phyloP scores from a whole-genome alignment of 805 yeast genomes.

The Zygosaccharomyces lentus region DNA sequence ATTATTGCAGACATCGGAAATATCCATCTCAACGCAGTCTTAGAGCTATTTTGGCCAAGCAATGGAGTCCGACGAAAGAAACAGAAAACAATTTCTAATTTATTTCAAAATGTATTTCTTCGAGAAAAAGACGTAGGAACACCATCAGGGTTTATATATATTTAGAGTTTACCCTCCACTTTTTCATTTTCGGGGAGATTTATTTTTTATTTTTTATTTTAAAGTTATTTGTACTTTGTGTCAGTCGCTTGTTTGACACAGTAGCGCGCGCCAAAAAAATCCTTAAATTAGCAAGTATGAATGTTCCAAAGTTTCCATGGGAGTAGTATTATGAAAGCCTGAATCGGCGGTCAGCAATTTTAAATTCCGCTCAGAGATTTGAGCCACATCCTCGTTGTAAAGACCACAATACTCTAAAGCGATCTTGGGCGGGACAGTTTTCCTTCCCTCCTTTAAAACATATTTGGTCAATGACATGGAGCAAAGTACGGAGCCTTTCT shows the following conservation, averaged over 20 bases:
- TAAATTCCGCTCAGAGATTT: conserved; percentile 39
- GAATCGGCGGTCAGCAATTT: conserved; percentile 20
- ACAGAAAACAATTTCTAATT: background rate
- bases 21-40: conserved; percentile 3
- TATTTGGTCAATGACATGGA: conserved; percentile 70
- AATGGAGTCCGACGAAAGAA: background rate
- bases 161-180: background rate
- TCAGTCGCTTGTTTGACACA: conserved; percentile 9
- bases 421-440: conserved; percentile 64
- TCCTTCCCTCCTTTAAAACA: conserved; percentile 73
- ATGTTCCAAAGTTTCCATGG: conserved; percentile 21
- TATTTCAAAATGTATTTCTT: background rate
- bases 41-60: conserved; percentile 2
- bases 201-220: conserved; percentile 7
- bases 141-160: background rate
- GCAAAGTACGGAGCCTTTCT: conserved; percentile 39
- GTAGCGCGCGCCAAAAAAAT: conserved; percentile 1
- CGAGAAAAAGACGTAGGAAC: background rate
- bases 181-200: background rate
- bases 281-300: conserved; percentile 11
- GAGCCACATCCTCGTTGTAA: conserved; percentile 48
- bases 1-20: conserved; percentile 10
- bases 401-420: conserved; percentile 55
- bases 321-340: conserved; percentile 32
- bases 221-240: conserved; percentile 9